Evolutionary conservation across 2,329 filamentous ascomycete genomes (phyloP).

Genomic region (Alternaria viburni): DNA sequence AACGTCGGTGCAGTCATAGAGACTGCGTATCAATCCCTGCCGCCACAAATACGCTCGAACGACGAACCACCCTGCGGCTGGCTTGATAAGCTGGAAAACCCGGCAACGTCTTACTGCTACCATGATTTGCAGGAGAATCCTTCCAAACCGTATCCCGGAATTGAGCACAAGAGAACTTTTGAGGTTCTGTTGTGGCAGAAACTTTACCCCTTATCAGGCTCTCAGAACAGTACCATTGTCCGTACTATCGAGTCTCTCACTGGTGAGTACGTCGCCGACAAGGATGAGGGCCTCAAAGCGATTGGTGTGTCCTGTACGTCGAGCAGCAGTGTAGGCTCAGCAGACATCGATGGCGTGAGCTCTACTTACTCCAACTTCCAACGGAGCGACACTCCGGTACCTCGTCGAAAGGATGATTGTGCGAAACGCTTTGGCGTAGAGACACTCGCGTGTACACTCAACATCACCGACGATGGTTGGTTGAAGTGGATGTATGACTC

Average conservation of each 20-base stretch:
- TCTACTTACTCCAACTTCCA: not conserved
- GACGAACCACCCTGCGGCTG: not conserved
- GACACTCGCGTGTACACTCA: not conserved
- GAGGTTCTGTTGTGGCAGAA: not conserved
- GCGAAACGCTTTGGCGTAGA: not conserved
- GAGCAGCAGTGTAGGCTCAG: not conserved
- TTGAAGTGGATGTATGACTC: not conserved
- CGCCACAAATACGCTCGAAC: accelerated
- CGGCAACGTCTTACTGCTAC: not conserved
- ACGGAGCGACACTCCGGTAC: not conserved
- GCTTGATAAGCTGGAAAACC: accelerated
- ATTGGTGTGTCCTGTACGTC: not conserved
- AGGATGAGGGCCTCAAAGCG: accelerated
- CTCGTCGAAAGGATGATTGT: accelerated
- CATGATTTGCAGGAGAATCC: not conserved
- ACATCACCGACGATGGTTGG: not conserved
- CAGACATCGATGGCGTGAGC: not conserved
- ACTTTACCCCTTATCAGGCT: not conserved
- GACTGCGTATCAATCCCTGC: not conserved
- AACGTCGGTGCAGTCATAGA: not conserved
- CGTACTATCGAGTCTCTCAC: not conserved
- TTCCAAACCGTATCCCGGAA: not conserved
- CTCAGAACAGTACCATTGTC: not conserved
- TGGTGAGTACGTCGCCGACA: not conserved
- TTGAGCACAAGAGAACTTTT: not conserved